Conservation (phyloP, 345 rosid species). For the Bretschneidera sinensis region DNA sequence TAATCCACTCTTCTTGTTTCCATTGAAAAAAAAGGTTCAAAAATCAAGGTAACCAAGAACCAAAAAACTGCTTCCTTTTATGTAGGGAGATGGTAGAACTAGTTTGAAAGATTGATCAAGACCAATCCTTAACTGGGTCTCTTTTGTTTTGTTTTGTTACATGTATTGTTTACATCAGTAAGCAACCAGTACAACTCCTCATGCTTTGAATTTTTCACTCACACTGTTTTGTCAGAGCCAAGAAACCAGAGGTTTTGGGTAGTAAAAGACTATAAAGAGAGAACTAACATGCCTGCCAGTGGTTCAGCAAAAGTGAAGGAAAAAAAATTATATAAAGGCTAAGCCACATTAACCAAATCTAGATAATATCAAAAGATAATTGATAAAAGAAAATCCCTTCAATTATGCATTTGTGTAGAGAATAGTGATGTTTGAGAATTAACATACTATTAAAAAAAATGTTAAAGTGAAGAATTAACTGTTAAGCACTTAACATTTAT, state of each 20-base stretch:
- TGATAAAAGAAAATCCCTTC: conserved; percentile 32
- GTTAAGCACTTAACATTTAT: conserved; percentile 25
- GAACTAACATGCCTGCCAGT: conserved; percentile 46
- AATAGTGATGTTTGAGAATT: conserved; percentile 21
- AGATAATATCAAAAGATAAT: conserved; percentile 30
- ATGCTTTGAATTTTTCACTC: conserved; percentile 26
- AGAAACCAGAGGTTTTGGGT: conserved; percentile 22
- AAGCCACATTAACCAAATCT: conserved; percentile 32
- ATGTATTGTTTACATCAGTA: conserved; percentile 20
- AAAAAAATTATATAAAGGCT: conserved; percentile 39
- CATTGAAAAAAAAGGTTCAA: conserved; percentile 23
- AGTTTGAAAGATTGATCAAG: conserved; percentile 13
- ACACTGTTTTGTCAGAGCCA: conserved; percentile 28
- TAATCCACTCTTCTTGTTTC: conserved; percentile 27
- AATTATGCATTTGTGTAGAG: conserved; percentile 36
- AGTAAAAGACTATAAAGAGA: conserved; percentile 13
- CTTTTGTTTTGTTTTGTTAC: conserved; percentile 6
- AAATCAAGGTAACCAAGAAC: conserved; percentile 4
- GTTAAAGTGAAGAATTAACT: conserved; percentile 28
- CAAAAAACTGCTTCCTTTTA: conserved; percentile 18
- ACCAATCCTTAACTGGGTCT: conserved; percentile 16
- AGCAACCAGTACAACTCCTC: conserved; percentile 14
- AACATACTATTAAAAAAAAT: no score
- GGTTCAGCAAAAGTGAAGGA: conserved; percentile 34
- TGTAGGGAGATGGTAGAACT: conserved; percentile 12